Percentiles rank a stretch among this genome's conserved stretches.
Conservation (phyloP, 2,329 filamentous ascomycete species). For the Chrysosphaeria jannelii region DNA sequence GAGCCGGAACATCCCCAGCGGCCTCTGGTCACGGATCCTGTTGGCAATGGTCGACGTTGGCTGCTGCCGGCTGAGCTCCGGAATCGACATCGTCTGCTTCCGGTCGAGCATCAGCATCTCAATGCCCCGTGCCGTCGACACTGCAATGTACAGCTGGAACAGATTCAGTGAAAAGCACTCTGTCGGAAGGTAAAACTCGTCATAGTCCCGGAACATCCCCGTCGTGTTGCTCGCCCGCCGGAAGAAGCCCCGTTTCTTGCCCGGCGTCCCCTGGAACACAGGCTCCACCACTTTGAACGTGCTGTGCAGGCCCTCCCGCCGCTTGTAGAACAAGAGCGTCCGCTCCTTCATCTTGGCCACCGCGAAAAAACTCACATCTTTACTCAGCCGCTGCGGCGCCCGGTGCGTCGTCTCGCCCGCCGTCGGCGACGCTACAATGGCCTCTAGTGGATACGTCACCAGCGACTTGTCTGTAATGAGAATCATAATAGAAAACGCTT, state of each 20-base stretch:
- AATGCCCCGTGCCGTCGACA: conserved; percentile 72
- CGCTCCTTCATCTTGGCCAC: conserved; percentile 94
- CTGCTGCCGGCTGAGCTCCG: conserved; percentile 42
- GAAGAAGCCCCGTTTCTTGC: conserved; percentile 44
- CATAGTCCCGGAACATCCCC: conserved; percentile 91
- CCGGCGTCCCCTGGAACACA: conserved; percentile 71
- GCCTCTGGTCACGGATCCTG: conserved; percentile 55
- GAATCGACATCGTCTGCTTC: conserved; percentile 82
- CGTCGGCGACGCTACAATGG: conserved; percentile 37
- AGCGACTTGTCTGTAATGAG: conserved; percentile 75
- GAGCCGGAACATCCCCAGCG: conserved; percentile 87
- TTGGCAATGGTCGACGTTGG: conserved; percentile 62
- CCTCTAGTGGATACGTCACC: conserved; percentile 79
- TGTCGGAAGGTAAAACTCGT: conserved; percentile 92
- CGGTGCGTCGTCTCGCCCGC: conserved; percentile 44
- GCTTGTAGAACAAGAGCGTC: conserved; percentile 87
- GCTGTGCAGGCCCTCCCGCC: conserved; percentile 69
- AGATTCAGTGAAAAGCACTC: conserved; percentile 90
- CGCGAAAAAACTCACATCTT: conserved; percentile 90
- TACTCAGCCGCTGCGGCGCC: conserved; percentile 74
- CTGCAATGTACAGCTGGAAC: conserved; percentile 80
- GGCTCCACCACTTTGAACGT: conserved; percentile 94
- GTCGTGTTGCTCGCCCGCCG: conserved; percentile 37
- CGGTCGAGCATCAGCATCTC: conserved; percentile 93
- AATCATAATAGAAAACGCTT: conserved; percentile 82